These are phyloP conservation scores for Pseudogymnoascus sp. DNA, from an alignment of 2,329 filamentous ascomycete species.

Conservation along the genomic window DNA sequence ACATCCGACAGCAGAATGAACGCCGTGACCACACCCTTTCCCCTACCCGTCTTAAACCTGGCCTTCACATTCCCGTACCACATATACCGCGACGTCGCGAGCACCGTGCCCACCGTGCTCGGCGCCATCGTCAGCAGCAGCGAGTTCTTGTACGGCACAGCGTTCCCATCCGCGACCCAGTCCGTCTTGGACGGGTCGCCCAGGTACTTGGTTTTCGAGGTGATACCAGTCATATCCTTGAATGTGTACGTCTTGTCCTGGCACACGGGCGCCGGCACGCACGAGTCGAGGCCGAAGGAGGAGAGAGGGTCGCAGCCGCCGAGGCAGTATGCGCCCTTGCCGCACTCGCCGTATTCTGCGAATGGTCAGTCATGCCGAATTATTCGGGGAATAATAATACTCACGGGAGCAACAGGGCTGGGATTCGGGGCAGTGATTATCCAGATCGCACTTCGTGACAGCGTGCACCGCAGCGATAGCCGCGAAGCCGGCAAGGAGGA, in stretches of 20 bases:
- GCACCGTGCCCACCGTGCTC: conserved; percentile 75
- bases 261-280: conserved; percentile 78
- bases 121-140: conserved; percentile 85
- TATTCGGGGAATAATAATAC: conserved; percentile 29
- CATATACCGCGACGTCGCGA: conserved; percentile 79
- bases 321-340: conserved; percentile 88
- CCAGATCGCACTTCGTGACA: conserved; percentile 37
- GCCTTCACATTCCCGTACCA: conserved; percentile 96
- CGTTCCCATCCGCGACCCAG: conserved; percentile 81
- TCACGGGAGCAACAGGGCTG: conserved; percentile 75
- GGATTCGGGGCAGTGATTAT: conserved; percentile 60
- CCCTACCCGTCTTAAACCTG: conserved; percentile 75
- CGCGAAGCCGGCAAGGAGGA: conserved; percentile 20
- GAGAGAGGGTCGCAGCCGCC: conserved; percentile 87
- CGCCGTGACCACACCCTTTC: conserved; percentile 85
- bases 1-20: conserved; percentile 94
- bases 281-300: conserved; percentile 77
- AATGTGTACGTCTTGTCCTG: conserved; percentile 67
- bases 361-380: not conserved
- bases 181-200: conserved; percentile 73
- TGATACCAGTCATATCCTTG: conserved; percentile 61
- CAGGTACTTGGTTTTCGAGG: conserved; percentile 72
- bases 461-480: conserved; percentile 21
- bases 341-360: conserved; percentile 85
- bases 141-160: conserved; percentile 59